A percentile compares a stretch with the other conserved stretches of the same genome.
phyloP scores from a whole-genome alignment of 164 flowering plant genomes.

The Aristolochia fimbriata region DNA sequence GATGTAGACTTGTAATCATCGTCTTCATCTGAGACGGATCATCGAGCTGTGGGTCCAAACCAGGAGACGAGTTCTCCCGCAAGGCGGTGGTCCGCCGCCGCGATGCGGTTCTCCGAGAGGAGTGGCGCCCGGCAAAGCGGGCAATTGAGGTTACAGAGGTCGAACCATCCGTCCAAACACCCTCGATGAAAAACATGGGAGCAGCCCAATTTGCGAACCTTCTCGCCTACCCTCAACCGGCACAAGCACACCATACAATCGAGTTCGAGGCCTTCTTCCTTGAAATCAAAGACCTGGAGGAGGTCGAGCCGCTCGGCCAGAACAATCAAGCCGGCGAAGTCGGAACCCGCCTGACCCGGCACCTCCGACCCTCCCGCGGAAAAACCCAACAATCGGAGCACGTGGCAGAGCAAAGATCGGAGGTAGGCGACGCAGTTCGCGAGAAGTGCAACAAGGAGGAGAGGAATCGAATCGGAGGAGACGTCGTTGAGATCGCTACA shows the following conservation, averaged over 20 bases:
- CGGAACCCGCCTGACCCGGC: constrained; percentile 12
- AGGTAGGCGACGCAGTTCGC: constrained; percentile 37
- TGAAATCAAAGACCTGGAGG: constrained; percentile 27
- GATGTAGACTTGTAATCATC: too few species aligned
- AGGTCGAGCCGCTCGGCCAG: constrained; percentile 43
- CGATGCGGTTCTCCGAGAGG: constrained; percentile 15
- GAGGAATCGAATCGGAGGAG: constrained; percentile 57
- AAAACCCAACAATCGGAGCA: constrained; percentile 19
- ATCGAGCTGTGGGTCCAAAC: constrained; percentile 10
- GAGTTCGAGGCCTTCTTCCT: constrained; percentile 7
- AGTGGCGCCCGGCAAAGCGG: constrained; percentile 65
- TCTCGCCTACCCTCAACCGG: constrained; percentile 41
- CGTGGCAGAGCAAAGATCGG: constrained; percentile 18
- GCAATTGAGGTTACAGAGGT: constrained; percentile 47
- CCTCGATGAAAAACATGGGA: constrained; percentile 62
- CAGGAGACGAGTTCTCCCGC: constrained; percentile 21
- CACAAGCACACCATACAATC: constrained; percentile 59
- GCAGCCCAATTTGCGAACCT: constrained; percentile 51
- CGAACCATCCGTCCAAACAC: constrained; percentile 76
- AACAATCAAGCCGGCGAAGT: constrained; percentile 32
- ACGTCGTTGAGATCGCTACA: constrained; percentile 51
- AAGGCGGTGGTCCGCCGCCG: constrained; percentile 17
- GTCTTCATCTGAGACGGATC: too few species aligned
- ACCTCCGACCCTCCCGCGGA: constrained; percentile 6
- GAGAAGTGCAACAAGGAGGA: constrained; percentile 33